These are phyloP conservation scores for Hericium coralloides DNA, from an alignment of 768 basidiomycete species.

Conservation along the genomic window DNA sequence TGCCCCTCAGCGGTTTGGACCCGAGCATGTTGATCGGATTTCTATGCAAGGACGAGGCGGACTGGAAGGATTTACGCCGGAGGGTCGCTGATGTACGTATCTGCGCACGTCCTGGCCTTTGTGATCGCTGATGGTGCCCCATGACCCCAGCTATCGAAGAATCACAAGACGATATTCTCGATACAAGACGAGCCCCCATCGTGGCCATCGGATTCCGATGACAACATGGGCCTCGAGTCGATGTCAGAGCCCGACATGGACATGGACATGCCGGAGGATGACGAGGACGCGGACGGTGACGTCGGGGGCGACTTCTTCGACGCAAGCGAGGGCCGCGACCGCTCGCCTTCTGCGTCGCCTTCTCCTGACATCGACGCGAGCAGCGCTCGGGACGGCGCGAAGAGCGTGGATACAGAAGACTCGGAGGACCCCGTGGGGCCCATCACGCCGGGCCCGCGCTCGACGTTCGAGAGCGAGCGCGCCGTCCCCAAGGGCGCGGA, in stretches of 20 bases:
- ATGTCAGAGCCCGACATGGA: slow-evolving; percentile 76
- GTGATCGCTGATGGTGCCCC: not conserved
- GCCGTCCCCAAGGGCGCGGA: not conserved
- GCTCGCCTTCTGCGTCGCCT: slow-evolving; percentile 34
- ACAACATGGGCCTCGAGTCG: slow-evolving; percentile 70
- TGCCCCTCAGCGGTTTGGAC: slow-evolving; percentile 84
- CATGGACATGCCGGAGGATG: slow-evolving; percentile 41
- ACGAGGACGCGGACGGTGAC: slow-evolving; percentile 24
- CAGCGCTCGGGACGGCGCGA: slow-evolving; percentile 23
- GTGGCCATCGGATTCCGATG: slow-evolving; percentile 73
- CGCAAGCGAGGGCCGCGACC: slow-evolving; percentile 22
- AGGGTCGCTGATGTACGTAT: slow-evolving; percentile 63
- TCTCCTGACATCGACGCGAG: slow-evolving; percentile 22
- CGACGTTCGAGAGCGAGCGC: slow-evolving; percentile 12
- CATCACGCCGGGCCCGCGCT: slow-evolving; percentile 51
- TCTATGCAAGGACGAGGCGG: slow-evolving; percentile 69
- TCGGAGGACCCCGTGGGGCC: slow-evolving; percentile 54
- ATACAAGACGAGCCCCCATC: slow-evolving; percentile 82
- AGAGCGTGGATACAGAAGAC: slow-evolving; percentile 50
- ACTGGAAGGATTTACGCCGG: slow-evolving; percentile 76
- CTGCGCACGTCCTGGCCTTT: slow-evolving; percentile 1
- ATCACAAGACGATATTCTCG: slow-evolving; percentile 64
- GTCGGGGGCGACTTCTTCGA: slow-evolving; percentile 46
- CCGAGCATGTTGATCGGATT: slow-evolving; percentile 98
- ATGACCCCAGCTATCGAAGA: slow-evolving; percentile 30